These are phyloP conservation scores for Penicillium samsonianum DNA, from an alignment of 495 filamentous ascomycete genomes.

Conservation along the genomic window DNA sequence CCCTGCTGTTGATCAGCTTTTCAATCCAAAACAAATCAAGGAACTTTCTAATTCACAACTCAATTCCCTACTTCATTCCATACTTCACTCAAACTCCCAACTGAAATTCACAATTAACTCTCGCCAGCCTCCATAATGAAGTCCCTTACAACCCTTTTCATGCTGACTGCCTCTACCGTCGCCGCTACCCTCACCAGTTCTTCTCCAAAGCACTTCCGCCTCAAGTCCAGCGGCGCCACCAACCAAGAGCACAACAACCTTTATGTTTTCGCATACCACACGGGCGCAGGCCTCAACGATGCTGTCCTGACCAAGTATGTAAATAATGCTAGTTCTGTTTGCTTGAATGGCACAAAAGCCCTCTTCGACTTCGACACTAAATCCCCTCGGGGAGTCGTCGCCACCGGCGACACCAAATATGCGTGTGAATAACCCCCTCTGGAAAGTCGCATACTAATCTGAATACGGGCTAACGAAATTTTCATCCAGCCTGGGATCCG, in stretches of 20 bases:
- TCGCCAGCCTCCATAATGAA: conserved; percentile 31
- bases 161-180: conserved; percentile 30
- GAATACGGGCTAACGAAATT: background rate
- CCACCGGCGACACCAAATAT: conserved; percentile 27
- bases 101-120: no score
- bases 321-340: conserved; percentile 31
- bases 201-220: conserved; percentile 35
- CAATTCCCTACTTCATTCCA: background rate
- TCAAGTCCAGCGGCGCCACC: conserved; percentile 42
- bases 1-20: background rate
- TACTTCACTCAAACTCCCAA: no score
- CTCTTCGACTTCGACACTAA: conserved; percentile 17
- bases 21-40: no score
- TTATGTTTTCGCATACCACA: conserved; percentile 50
- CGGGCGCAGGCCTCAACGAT: conserved; percentile 49
- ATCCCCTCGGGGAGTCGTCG: conserved; percentile 39
- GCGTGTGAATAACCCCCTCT: conserved; percentile 18
- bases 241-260: conserved; percentile 42
- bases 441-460: background rate
- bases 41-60: background rate
- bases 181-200: conserved; percentile 22
- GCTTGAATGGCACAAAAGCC: conserved; percentile 43
- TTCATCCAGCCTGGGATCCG: conserved; percentile 41
- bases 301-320: conserved; percentile 38
- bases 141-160: conserved; percentile 32